Conservation (phyloP, 2,329 filamentous ascomycete genomes). For the Aspergillus pseudotamarii region DNA sequence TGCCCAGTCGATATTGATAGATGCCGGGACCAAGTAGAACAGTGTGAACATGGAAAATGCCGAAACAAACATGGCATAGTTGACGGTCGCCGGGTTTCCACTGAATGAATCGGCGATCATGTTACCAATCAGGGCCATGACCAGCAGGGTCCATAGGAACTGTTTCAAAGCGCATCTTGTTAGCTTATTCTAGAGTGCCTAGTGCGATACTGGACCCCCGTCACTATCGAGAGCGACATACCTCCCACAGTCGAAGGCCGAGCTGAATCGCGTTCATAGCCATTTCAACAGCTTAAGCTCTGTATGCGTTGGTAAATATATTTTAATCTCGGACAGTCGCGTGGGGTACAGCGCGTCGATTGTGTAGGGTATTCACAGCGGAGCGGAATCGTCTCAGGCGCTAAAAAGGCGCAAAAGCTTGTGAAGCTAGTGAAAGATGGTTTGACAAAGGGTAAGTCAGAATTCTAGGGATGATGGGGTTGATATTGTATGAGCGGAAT, state of each 20-base stretch:
- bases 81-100: slow-evolving; percentile 61
- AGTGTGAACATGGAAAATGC: slow-evolving; percentile 53
- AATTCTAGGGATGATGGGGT: slow-evolving; percentile 7
- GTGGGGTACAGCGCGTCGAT: background rate
- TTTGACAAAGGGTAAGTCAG: slow-evolving; percentile 10
- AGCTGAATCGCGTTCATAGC: slow-evolving; percentile 30
- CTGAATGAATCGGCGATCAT: slow-evolving; percentile 58
- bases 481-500: slow-evolving; percentile 34
- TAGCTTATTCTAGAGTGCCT: background rate
- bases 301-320: background rate
- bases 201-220: background rate
- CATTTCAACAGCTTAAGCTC: slow-evolving; percentile 26
- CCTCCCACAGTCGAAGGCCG: slow-evolving; percentile 38
- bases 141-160: slow-evolving; percentile 62
- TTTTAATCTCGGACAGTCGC: background rate
- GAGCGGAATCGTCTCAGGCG: background rate
- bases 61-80: slow-evolving; percentile 54
- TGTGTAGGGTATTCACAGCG: background rate
- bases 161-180: slow-evolving; percentile 30
- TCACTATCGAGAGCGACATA: slow-evolving; percentile 14
- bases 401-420: background rate
- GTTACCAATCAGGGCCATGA: slow-evolving; percentile 65
- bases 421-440: slow-evolving; percentile 6
- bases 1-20: slow-evolving; percentile 43
- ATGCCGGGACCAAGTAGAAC: slow-evolving; percentile 51